Percentiles rank a stretch among this genome's conserved stretches.
Evolutionary conservation across 163 green algal species (phyloP).

Genomic region (Volvox carteri): DNA sequence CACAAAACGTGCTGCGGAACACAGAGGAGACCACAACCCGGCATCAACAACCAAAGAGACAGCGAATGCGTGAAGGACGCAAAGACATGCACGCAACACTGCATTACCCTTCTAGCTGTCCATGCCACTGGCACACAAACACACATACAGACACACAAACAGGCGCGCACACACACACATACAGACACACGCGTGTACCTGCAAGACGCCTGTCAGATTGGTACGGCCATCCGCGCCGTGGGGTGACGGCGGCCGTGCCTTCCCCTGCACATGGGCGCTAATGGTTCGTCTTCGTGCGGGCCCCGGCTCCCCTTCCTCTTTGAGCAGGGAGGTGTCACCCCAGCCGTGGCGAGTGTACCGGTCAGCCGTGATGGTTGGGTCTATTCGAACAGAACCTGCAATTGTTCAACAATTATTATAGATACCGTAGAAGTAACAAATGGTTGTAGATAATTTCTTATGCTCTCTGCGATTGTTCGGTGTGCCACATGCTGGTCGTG

Average conservation of each 20-base stretch:
- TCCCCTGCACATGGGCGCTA: background rate
- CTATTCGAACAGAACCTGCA: slow-evolving; percentile 39
- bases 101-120: no score
- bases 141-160: background rate
- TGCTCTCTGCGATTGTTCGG: no score
- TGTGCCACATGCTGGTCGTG: no score
- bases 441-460: no score
- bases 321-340: slow-evolving; percentile 61
- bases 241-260: background rate
- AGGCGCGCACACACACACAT: background rate
- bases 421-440: no score
- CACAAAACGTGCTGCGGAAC: no score
- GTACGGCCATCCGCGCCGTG: slow-evolving; percentile 34
- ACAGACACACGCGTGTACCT: slow-evolving; percentile 14
- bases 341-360: slow-evolving; percentile 62
- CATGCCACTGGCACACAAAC: no score
- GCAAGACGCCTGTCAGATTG: slow-evolving; percentile 60
- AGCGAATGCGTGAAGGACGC: no score
- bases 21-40: no score
- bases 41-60: no score
- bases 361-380: slow-evolving; percentile 14
- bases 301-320: slow-evolving; percentile 58
- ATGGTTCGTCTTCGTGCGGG: background rate
- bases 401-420: background rate
- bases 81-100: no score